Percentiles rank a stretch among this genome's conserved stretches.
These are phyloP conservation scores for Lablab purpureus DNA, from an alignment of 306 rosid genomes.

Conservation along the genomic window DNA sequence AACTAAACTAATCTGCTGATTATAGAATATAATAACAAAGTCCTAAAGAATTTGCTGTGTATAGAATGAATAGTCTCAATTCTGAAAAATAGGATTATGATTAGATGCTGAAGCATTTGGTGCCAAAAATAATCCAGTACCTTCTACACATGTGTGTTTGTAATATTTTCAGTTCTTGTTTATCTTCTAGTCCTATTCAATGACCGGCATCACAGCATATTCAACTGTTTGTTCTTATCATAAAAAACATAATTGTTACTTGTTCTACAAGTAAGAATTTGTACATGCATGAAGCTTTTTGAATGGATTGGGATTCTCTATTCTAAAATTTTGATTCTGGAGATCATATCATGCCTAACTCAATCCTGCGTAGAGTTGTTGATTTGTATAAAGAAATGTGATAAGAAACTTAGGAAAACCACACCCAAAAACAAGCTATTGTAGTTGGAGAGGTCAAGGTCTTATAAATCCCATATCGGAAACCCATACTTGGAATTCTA, in stretches of 20 bases:
- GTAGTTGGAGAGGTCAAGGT: too few species aligned
- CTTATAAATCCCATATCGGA: too few species aligned
- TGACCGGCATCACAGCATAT: slow-evolving; percentile 13
- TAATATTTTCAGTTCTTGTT: not conserved
- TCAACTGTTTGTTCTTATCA: slow-evolving; percentile 25
- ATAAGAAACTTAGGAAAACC: too few species aligned
- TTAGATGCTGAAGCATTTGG: slow-evolving; percentile 25
- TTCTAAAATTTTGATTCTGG: not conserved
- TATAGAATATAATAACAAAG: slow-evolving; percentile 12
- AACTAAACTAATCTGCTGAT: slow-evolving; percentile 35
- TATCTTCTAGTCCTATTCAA: not conserved
- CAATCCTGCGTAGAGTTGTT: not conserved
- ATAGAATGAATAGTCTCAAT: slow-evolving; percentile 39
- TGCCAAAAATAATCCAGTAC: slow-evolving; percentile 6
- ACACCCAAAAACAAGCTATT: too few species aligned
- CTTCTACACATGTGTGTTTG: slow-evolving; percentile 13
- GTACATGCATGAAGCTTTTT: not conserved
- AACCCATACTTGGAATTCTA: too few species aligned
- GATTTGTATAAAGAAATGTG: not conserved
- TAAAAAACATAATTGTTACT: not conserved
- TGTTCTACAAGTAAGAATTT: slow-evolving; percentile 21
- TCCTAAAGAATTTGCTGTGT: slow-evolving; percentile 44
- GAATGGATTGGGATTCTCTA: not conserved
- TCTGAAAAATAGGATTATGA: slow-evolving; percentile 33
- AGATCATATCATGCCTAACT: not conserved